Conservation (phyloP, 495 filamentous ascomycete species). For the Xylaria telfairii region DNA sequence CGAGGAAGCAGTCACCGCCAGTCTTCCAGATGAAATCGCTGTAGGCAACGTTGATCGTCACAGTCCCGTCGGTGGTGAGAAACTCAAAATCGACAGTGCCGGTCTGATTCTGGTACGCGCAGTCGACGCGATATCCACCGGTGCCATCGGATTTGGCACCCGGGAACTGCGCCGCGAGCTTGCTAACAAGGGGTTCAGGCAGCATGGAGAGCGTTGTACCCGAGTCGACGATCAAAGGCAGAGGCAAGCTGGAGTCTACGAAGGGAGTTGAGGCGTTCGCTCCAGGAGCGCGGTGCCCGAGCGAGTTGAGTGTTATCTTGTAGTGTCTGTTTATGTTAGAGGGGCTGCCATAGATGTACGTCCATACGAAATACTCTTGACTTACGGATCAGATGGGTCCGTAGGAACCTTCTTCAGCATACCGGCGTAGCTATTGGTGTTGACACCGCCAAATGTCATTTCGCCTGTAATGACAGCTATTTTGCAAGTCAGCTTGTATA, state of each 20-base stretch:
- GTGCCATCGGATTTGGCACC: constrained; percentile 60
- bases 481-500: constrained; percentile 30
- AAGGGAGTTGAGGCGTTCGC: constrained; percentile 4
- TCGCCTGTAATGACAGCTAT: constrained; percentile 59
- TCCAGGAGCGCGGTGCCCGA: constrained; percentile 52
- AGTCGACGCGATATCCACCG: constrained; percentile 65
- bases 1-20: constrained; percentile 50
- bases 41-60: constrained; percentile 64
- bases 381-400: constrained; percentile 40
- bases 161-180: constrained; percentile 55
- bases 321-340: constrained; percentile 47
- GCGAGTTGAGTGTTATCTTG: constrained; percentile 62
- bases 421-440: constrained; percentile 75
- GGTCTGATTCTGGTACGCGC: constrained; percentile 57
- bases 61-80: constrained; percentile 35
- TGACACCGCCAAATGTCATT: constrained; percentile 82
- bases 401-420: constrained; percentile 54
- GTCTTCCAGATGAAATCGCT: constrained; percentile 69
- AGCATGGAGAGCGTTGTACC: constrained; percentile 72
- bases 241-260: constrained; percentile 43
- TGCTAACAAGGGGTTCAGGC: constrained; percentile 60
- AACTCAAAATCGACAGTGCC: constrained; percentile 70
- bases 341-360: constrained; percentile 58
- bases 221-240: constrained; percentile 70
- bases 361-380: not conserved